A percentile compares a stretch with the other conserved stretches of the same genome.
phyloP scores from a whole-genome alignment of 1,284 basidiomycete genomes.

The Cryptococcus neoformans region DNA sequence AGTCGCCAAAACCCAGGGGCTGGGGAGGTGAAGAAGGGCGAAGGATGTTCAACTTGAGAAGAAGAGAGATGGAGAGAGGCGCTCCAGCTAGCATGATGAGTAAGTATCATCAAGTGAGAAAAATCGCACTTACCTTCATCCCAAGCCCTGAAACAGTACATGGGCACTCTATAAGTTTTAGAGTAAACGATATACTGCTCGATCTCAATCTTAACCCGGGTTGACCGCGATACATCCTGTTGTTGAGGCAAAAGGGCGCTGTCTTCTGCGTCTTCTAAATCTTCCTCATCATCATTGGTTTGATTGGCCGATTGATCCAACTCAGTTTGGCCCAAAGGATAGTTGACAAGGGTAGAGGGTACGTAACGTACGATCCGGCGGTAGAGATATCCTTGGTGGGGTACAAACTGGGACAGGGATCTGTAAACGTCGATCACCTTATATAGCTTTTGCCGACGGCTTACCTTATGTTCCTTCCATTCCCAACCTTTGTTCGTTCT shows the following conservation, averaged over 20 bases:
- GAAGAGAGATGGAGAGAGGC: conserved; percentile 14
- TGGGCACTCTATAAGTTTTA: conserved; percentile 28
- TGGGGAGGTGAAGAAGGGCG: not conserved
- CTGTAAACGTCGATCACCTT: not conserved
- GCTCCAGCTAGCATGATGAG: conserved; percentile 19
- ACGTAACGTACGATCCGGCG: conserved; percentile 9
- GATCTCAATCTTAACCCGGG: conserved; percentile 10
- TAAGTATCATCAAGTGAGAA: not conserved
- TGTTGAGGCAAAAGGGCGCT: not conserved
- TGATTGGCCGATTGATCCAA: not conserved
- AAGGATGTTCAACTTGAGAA: conserved; percentile 11
- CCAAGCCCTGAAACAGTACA: conserved; percentile 32
- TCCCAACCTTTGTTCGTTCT: conserved; percentile 29
- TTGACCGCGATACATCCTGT: not conserved
- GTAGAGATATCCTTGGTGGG: conserved; percentile 26
- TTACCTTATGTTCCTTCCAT: conserved; percentile 21
- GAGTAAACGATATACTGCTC: conserved; percentile 29
- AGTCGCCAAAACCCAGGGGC: conserved; percentile 3
- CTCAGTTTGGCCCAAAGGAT: not conserved
- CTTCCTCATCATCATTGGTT: conserved; percentile 7
- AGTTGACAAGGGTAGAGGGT: not conserved
- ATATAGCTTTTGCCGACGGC: not conserved
- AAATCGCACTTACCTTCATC: conserved; percentile 28
- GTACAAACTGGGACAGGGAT: conserved; percentile 4
- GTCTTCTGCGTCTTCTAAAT: conserved; percentile 5